A percentile compares a stretch with the other conserved stretches of the same genome.
These are phyloP conservation scores for Niebla homalea DNA, from an alignment of 495 filamentous ascomycete genomes.

Conservation along the genomic window DNA sequence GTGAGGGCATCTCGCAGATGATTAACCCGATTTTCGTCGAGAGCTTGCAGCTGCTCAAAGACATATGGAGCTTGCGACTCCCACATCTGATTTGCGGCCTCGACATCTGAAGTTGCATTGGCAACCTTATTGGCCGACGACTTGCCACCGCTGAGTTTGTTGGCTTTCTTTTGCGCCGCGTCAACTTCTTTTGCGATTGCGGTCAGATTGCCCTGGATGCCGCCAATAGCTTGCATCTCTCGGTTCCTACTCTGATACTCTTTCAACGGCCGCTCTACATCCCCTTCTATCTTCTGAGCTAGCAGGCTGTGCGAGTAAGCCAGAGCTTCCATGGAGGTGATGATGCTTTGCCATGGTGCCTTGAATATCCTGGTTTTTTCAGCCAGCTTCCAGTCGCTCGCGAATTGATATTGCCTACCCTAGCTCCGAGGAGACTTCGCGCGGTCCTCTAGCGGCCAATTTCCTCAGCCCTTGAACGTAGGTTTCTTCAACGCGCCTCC, in stretches of 20 bases:
- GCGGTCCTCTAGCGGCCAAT: constrained; percentile 53
- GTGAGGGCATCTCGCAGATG: constrained; percentile 87
- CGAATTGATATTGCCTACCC: constrained; percentile 45
- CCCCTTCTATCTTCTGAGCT: constrained; percentile 73
- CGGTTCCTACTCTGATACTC: constrained; percentile 55
- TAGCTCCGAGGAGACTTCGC: constrained; percentile 62
- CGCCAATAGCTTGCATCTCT: constrained; percentile 76
- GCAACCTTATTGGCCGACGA: constrained; percentile 71
- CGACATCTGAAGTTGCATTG: constrained; percentile 56
- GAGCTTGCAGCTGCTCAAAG: constrained; percentile 83
- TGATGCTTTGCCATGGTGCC: constrained; percentile 82
- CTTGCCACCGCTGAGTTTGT: constrained; percentile 77
- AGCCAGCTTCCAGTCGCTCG: constrained; percentile 10
- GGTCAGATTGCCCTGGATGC: constrained; percentile 66
- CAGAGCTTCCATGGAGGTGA: constrained; percentile 63
- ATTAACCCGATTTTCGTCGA: constrained; percentile 82
- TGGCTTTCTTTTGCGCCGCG: constrained; percentile 67
- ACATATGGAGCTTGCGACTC: constrained; percentile 91
- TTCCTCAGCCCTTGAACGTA: constrained; percentile 79
- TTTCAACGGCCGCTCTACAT: constrained; percentile 77
- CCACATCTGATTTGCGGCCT: constrained; percentile 74
- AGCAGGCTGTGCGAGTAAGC: constrained; percentile 76
- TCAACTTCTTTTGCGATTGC: constrained; percentile 78
- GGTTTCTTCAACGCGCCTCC: constrained; percentile 78
- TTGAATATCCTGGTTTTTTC: constrained; percentile 61